phyloP scores from a whole-genome alignment of 768 basidiomycete species.

The Rhizopogon vulgaris region DNA sequence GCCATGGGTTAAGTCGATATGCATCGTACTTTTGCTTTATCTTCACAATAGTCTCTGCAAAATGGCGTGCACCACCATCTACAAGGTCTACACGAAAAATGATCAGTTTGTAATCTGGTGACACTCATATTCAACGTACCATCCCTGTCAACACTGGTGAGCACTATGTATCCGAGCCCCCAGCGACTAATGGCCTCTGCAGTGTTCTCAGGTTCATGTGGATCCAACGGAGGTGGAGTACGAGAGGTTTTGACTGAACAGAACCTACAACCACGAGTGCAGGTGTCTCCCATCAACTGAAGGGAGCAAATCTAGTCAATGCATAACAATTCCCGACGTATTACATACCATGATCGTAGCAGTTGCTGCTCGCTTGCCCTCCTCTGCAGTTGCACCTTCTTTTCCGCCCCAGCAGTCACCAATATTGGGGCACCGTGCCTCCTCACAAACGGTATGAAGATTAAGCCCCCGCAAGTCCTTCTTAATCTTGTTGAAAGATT shows the following conservation, averaged over 20 bases:
- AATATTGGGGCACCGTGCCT: constrained; percentile 97
- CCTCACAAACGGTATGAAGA: constrained; percentile 96
- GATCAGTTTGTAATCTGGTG: background rate
- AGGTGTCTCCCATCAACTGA: constrained; percentile 98
- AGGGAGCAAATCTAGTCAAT: constrained; percentile 5
- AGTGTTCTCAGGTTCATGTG: constrained; percentile 96
- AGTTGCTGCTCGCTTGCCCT: constrained; percentile 79
- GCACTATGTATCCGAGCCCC: constrained; percentile 96
- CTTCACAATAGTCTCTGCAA: constrained; percentile 90
- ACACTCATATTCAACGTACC: constrained; percentile 43
- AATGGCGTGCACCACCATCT: constrained; percentile 91
- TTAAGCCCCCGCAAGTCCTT: constrained; percentile 88
- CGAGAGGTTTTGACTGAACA: constrained; percentile 95
- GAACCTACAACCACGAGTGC: constrained; percentile 95
- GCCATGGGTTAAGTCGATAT: background rate
- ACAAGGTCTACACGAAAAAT: constrained; percentile 58
- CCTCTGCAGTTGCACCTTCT: constrained; percentile 54
- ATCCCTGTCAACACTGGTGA: constrained; percentile 95
- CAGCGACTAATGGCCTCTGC: constrained; percentile 97
- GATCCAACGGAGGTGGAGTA: constrained; percentile 84
- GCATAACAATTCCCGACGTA: background rate
- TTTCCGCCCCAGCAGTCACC: constrained; percentile 99
- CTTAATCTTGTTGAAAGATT: constrained; percentile 89
- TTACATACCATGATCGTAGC: constrained; percentile 92
- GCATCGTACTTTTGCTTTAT: constrained; percentile 85